Evolutionary conservation across 495 filamentous ascomycete species (phyloP).

Genomic region (Neurospora sublineolata): DNA sequence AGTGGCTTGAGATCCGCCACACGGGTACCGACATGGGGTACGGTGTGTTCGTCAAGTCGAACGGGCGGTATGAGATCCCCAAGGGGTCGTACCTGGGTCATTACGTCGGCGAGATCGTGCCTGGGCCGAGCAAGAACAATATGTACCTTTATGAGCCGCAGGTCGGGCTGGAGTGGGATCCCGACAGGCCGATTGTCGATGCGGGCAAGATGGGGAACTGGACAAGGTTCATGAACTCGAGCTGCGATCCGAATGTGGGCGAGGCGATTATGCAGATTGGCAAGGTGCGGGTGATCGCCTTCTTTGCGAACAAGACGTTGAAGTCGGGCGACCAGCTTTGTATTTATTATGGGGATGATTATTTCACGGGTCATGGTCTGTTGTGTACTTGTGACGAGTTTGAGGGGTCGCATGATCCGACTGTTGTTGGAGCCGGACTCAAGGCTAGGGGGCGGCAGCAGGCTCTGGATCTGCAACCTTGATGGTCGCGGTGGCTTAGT

Average conservation of each 20-base stretch:
- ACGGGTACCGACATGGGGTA: not conserved
- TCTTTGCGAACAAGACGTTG: not conserved
- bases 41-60: slow-evolving; percentile 1
- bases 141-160: not conserved
- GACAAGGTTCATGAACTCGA: slow-evolving; percentile 18
- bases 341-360: slow-evolving; percentile 12
- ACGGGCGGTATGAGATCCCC: not conserved
- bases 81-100: not conserved
- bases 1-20: slow-evolving; percentile 1
- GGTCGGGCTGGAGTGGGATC: not conserved
- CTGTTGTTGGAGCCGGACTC: not conserved
- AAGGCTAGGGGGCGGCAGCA: not conserved
- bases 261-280: not conserved
- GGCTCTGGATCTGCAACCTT: not conserved
- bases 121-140: not conserved
- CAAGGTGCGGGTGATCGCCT: slow-evolving; percentile 6
- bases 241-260: slow-evolving; percentile 11
- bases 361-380: slow-evolving; percentile 6
- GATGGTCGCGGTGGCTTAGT: not conserved
- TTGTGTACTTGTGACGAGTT: not conserved
- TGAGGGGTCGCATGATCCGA: not conserved
- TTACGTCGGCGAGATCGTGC: slow-evolving; percentile 2
- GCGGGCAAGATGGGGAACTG: slow-evolving; percentile 11
- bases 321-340: slow-evolving; percentile 6
- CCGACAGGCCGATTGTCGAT: slow-evolving; percentile 1